Conservation (phyloP, 768 basidiomycete species). For the Mycena indigotica region DNA sequence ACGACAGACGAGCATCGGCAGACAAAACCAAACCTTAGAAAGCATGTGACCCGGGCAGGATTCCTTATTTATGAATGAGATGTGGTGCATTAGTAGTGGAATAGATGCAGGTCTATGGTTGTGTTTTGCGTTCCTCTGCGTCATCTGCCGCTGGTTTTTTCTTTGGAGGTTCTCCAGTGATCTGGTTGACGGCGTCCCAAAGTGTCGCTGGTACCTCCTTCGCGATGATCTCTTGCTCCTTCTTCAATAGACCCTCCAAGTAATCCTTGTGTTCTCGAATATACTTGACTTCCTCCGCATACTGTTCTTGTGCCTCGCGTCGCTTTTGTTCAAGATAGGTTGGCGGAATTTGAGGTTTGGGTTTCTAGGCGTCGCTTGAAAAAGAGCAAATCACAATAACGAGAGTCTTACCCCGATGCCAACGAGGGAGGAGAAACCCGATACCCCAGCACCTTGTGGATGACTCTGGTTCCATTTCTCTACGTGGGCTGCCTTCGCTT, state of each 20-base stretch:
- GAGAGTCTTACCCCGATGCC: constrained; percentile 35
- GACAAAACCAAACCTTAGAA: constrained; percentile 34
- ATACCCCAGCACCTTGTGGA: constrained; percentile 32
- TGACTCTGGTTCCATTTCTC: constrained; percentile 75
- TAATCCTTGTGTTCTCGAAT: constrained; percentile 48
- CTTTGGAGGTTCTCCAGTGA: constrained; percentile 11
- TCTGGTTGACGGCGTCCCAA: constrained; percentile 48
- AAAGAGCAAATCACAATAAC: neutral
- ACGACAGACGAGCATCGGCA: constrained; percentile 60
- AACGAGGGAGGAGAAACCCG: constrained; percentile 40
- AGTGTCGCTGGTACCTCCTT: constrained; percentile 47
- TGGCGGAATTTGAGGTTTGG: constrained; percentile 37
- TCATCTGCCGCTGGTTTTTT: constrained; percentile 5
- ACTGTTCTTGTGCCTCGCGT: constrained; percentile 51
- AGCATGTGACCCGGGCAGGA: too few relatives aligned
- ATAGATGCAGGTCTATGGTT: constrained; percentile 9
- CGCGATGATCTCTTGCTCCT: constrained; percentile 46
- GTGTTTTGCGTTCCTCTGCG: constrained; percentile 4
- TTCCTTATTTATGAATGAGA: neutral
- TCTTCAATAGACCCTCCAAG: constrained; percentile 41
- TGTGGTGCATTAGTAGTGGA: neutral
- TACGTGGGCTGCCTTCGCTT: constrained; percentile 73
- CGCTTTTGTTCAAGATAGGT: constrained; percentile 60
- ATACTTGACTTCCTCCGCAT: constrained; percentile 53
- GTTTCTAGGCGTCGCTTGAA: constrained; percentile 5